These are phyloP conservation scores for Neurospora sp. DNA, from an alignment of 2,329 filamentous ascomycete genomes.

Conservation along the genomic window DNA sequence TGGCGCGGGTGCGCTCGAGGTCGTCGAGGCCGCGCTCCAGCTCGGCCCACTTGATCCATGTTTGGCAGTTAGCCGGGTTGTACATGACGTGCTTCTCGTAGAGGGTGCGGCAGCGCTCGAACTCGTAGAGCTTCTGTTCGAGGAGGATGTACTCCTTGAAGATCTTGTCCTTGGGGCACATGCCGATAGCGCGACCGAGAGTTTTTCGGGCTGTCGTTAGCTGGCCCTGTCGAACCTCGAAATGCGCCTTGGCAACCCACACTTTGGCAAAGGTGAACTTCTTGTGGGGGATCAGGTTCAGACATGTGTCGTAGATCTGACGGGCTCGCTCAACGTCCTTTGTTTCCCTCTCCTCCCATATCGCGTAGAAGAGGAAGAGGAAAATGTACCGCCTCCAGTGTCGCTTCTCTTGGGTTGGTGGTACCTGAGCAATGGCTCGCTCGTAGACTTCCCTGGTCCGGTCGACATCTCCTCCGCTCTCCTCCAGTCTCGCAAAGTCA, in stretches of 20 bases:
- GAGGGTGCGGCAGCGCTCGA: slow-evolving; percentile 77
- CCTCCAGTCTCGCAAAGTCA: slow-evolving; percentile 85
- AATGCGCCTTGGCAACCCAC: slow-evolving; percentile 89
- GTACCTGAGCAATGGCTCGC: slow-evolving; percentile 87
- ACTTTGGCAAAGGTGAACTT: slow-evolving; percentile 96
- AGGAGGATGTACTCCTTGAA: slow-evolving; percentile 91
- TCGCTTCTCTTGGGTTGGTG: slow-evolving; percentile 89
- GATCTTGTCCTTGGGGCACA: slow-evolving; percentile 91
- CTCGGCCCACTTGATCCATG: slow-evolving; percentile 95
- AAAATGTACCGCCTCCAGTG: slow-evolving; percentile 98
- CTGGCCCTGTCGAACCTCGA: slow-evolving; percentile 81
- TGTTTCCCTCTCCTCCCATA: slow-evolving; percentile 86
- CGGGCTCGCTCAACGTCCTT: slow-evolving; percentile 69
- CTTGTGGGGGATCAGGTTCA: slow-evolving; percentile 86
- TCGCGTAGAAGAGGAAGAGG: slow-evolving; percentile 92
- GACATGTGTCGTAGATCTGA: slow-evolving; percentile 83
- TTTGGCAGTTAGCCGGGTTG: slow-evolving; percentile 82
- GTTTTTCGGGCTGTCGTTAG: slow-evolving; percentile 76
- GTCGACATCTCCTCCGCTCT: slow-evolving; percentile 71
- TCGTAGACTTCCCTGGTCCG: slow-evolving; percentile 90
- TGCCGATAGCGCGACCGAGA: slow-evolving; percentile 79
- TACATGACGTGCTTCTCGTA: slow-evolving; percentile 93
- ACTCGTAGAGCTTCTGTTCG: slow-evolving; percentile 90
- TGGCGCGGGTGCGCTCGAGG: slow-evolving; percentile 74
- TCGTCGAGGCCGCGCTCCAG: slow-evolving; percentile 88